Evolutionary conservation across 2,329 filamentous ascomycete species (phyloP), one percentile per base, ranked within the genome.

Genomic region (Fusarium sp.): DNA sequence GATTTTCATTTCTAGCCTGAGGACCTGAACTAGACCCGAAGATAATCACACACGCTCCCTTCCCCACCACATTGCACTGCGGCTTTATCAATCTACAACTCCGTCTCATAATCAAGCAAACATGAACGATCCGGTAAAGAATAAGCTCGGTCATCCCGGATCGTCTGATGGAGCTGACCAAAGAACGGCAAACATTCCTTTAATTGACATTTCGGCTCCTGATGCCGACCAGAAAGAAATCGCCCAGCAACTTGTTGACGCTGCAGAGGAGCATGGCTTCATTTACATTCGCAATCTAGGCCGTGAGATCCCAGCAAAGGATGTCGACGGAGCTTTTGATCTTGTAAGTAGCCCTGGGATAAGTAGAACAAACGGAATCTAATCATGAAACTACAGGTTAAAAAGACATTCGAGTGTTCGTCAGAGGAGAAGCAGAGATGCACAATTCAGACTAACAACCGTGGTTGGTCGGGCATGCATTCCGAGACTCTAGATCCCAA

Each of bases 401-500:
- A 85, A 72, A 85, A 86, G 52, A 92, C 97, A 75, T 97, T 98
- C 80, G 77, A 77, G 29, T 88, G 90, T 15, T 89, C 94, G 0
- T 59, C 84, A 0, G 87, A 90, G 65, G 91, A 94, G 70, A 98
- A 97, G 80, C 82, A 89, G 65, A 82, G 84, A 75, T 97, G 91
- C 76, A 87, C 87, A 13, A 97, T 98, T 69, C 86, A 89, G 74
- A 89, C 89, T 29, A 86, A 96, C 83, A 98, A 98, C 77, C 88
- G 90, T 44, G 96, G 95, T 63, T 99, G 94, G 94, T 88, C 92
- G 3, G 90, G 89, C 18, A 94, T 97, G 92, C 92, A 95, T 75
- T 89, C 89, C 15, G 95, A 99, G 82, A 95, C 91, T 1, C 83
- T 98, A 13, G 95, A 98, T 78, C 94, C 94, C 5, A 89, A 90